Percentiles rank a stretch among this genome's conserved stretches.
phyloP scores from a whole-genome alignment of 345 rosid species.

The Cardamine resedifolia region DNA sequence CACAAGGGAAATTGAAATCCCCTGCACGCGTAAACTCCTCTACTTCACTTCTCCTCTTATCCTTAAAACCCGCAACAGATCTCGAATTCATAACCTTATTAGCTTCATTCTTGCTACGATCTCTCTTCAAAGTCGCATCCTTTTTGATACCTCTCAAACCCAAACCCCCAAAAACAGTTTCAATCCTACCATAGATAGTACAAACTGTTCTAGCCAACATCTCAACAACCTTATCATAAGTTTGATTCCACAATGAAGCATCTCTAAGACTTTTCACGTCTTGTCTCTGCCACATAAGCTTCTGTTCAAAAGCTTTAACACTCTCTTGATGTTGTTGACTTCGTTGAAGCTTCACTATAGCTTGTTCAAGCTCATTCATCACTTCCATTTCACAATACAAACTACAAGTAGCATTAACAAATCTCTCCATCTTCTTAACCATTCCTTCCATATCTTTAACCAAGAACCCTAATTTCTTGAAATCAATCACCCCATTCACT shows the following conservation, averaged over 20 bases:
- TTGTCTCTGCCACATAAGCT: conserved; percentile 91
- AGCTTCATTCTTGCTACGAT: conserved; percentile 48
- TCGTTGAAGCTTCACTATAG: conserved; percentile 70
- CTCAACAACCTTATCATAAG: conserved; percentile 87
- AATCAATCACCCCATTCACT: conserved; percentile 69
- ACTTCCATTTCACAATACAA: conserved; percentile 91
- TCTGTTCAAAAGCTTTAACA: conserved; percentile 86
- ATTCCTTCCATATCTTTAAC: conserved; percentile 94
- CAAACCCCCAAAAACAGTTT: conserved; percentile 63
- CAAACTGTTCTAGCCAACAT: conserved; percentile 85
- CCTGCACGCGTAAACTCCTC: conserved; percentile 48
- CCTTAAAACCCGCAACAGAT: conserved; percentile 23
- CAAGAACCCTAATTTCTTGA: conserved; percentile 73
- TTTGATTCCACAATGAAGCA: conserved; percentile 85
- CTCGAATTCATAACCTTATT: conserved; percentile 34
- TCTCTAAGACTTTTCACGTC: conserved; percentile 89
- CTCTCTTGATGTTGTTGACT: conserved; percentile 79
- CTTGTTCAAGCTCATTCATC: conserved; percentile 79
- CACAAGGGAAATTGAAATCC: conserved; percentile 77
- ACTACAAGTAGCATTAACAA: conserved; percentile 64
- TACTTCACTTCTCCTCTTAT: conserved; percentile 48
- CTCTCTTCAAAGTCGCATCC: conserved; percentile 44
- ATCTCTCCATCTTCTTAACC: conserved; percentile 92
- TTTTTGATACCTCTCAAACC: conserved; percentile 33
- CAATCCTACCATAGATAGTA: conserved; percentile 76